A percentile compares a stretch with the other conserved stretches of the same genome.
Conservation (phyloP, 768 basidiomycete genomes). For the Tremella fuciformis region DNA sequence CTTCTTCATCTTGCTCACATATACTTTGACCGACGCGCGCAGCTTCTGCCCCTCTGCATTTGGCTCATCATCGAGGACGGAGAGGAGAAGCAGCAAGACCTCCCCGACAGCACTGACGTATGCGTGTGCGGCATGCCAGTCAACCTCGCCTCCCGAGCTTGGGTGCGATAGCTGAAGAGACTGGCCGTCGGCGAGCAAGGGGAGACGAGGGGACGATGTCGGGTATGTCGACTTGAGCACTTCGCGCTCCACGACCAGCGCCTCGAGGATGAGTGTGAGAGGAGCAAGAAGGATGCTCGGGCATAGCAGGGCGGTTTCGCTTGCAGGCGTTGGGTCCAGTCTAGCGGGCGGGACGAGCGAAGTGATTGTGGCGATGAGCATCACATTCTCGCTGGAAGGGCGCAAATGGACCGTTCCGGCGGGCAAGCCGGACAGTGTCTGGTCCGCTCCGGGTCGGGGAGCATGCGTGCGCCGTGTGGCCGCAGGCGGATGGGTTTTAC, state of each 20-base stretch:
- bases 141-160: slow-evolving; percentile 19
- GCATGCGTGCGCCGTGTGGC: too few species aligned
- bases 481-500: too few species aligned
- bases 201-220: slow-evolving; percentile 11
- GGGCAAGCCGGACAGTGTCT: background rate
- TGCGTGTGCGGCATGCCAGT: slow-evolving; percentile 23
- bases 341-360: background rate
- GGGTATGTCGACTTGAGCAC: slow-evolving; percentile 13
- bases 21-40: slow-evolving; percentile 11
- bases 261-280: slow-evolving; percentile 35
- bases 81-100: slow-evolving; percentile 8
- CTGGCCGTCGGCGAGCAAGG: slow-evolving; percentile 13
- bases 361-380: background rate
- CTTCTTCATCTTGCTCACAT: slow-evolving; percentile 41
- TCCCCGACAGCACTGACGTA: slow-evolving; percentile 27
- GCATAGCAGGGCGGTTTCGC: slow-evolving; percentile 13
- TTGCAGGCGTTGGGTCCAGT: background rate
- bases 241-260: slow-evolving; percentile 32
- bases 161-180: slow-evolving; percentile 13
- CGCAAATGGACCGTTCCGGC: background rate
- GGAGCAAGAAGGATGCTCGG: slow-evolving; percentile 27
- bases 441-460: too few species aligned
- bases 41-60: slow-evolving; percentile 16
- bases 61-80: slow-evolving; percentile 13
- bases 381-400: background rate